These are phyloP conservation scores for Eucalyptus victrix DNA, from an alignment of 345 rosid species.

Conservation along the genomic window DNA sequence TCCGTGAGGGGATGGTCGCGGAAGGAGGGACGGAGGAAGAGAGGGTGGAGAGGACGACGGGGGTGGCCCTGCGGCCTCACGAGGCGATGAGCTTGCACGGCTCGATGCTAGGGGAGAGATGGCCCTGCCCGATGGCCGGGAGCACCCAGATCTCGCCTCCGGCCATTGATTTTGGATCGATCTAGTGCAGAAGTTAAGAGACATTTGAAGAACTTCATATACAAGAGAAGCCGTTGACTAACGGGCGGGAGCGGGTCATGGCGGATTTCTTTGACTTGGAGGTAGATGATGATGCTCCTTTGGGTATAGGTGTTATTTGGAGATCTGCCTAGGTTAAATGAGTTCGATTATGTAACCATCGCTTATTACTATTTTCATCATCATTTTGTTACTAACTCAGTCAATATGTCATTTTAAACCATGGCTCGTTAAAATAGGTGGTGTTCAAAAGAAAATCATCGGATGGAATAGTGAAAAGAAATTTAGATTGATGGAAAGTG, in stretches of 20 bases:
- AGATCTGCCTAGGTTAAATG: background rate
- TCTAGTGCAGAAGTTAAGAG: background rate
- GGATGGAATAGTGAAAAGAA: too few relatives aligned
- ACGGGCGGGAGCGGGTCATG: background rate
- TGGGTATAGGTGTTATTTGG: background rate
- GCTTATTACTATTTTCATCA: too few relatives aligned
- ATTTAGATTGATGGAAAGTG: too few relatives aligned
- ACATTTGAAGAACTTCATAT: background rate
- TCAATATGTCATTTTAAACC: too few relatives aligned
- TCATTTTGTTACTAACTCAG: background rate
- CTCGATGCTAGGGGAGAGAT: constrained; percentile 14
- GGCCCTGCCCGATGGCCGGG: constrained; percentile 11
- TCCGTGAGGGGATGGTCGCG: background rate
- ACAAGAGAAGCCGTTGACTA: background rate
- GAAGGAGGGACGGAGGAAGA: constrained; percentile 2
- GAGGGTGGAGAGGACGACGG: background rate
- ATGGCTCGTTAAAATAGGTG: too few relatives aligned
- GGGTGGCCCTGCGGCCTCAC: background rate
- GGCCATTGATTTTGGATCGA: background rate
- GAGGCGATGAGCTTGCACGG: constrained; percentile 8
- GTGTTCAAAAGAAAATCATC: too few relatives aligned
- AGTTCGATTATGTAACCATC: background rate
- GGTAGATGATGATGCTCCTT: background rate
- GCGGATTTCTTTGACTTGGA: background rate
- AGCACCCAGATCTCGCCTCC: constrained; percentile 1